Evolutionary conservation across 2,329 filamentous ascomycete genomes (phyloP), one percentile per base, ranked within the genome.

Genomic region (Ophiocordyceps camponoti-saundersi): DNA sequence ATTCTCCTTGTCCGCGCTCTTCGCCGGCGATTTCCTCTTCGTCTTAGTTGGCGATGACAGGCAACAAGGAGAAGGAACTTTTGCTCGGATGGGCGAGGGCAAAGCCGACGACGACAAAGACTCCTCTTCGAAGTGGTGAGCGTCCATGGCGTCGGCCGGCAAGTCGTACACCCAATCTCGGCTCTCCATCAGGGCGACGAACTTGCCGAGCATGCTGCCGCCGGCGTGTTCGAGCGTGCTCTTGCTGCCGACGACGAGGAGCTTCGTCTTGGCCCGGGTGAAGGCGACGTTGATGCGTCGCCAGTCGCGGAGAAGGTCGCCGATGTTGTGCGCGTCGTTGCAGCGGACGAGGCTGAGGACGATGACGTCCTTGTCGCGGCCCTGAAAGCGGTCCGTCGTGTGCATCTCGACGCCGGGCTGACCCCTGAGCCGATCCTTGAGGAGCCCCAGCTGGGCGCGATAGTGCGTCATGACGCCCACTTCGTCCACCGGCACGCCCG

Each of bases 401-500:
- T 98, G 88, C 74, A 96, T 88, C 64, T 98, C 92, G 1, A 98
- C 79, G 2, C 76, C 75, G 0, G 70, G 48, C 54, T 71, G 64
- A 41, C 66, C 68, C 30, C 77, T 76, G 32, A 95, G 75, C 12
- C 72, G 72, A 50, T 89, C 78, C 52, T 85, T 85, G 1, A 98
- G 72, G 2, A 95, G 69, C 0, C 86, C 80, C 1, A 98, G 77
- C 62, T 98, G 92, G 6, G 85, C 89, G 49, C 92, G 85, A 64
- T 98, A 98, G 63, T 95, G 88, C 16, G 92, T 95, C 68, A 98
- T 95, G 53, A 98, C 83, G 44, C 92, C 92, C 48, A 98, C 88
- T 46, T 90, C 83, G 0, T 69, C 67, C 0, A 83, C 73, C 0
- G 84, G 68, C 1, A 96, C 75, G 23, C 92, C 92, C 1, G 79